Conservation (phyloP, 2,329 filamentous ascomycete species). For the Pseudocercospora pini-densiflorae region DNA sequence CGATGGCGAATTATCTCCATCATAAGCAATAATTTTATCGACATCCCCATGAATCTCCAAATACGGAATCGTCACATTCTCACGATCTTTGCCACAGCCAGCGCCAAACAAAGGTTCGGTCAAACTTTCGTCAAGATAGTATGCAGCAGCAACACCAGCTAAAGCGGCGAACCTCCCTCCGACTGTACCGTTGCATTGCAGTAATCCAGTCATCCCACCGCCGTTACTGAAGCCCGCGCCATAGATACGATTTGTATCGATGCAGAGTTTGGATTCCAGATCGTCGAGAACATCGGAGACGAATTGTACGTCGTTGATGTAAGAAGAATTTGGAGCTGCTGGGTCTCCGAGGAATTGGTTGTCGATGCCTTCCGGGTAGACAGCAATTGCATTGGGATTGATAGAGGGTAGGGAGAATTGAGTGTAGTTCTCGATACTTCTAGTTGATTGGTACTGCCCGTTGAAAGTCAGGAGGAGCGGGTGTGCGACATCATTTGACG, state of each 20-base stretch:
- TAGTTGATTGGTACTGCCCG: conserved; percentile 10
- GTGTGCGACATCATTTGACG: neutral
- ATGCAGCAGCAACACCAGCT: conserved; percentile 50
- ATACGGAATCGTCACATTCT: conserved; percentile 36
- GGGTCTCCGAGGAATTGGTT: conserved; percentile 51
- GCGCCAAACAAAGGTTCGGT: conserved; percentile 20
- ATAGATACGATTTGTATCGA: conserved; percentile 50
- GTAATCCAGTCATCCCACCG: conserved; percentile 53
- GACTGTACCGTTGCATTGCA: conserved; percentile 51
- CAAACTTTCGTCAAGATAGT: conserved; percentile 36
- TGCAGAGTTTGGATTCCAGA: conserved; percentile 47
- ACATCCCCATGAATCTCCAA: conserved; percentile 47
- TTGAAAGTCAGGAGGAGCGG: conserved; percentile 8
- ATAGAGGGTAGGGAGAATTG: conserved; percentile 50
- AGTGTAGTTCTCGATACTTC: conserved; percentile 29
- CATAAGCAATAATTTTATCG: conserved; percentile 44
- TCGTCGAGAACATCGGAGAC: conserved; percentile 47
- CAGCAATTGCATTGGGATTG: conserved; percentile 49
- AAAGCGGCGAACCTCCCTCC: conserved; percentile 50
- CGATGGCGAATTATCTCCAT: conserved; percentile 34
- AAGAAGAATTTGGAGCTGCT: conserved; percentile 34
- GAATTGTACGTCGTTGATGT: conserved; percentile 50
- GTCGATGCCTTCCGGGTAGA: conserved; percentile 50
- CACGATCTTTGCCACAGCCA: neutral
- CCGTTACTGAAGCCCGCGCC: conserved; percentile 58